These are phyloP conservation scores for Metarhizium rileyi DNA, from an alignment of 2,329 filamentous ascomycete species.

Conservation along the genomic window DNA sequence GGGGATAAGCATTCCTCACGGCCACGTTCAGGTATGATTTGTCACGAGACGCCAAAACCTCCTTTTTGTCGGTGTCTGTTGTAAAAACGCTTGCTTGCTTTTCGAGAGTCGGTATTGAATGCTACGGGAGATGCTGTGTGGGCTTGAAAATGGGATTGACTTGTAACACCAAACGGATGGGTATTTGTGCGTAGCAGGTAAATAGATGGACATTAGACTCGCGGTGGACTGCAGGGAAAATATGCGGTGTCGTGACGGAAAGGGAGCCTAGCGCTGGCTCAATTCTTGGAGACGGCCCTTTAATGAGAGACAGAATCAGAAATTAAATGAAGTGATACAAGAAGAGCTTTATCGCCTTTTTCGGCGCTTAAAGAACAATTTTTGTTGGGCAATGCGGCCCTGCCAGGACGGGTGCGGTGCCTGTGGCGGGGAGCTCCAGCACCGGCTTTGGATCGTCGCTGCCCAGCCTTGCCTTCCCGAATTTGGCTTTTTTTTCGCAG, in stretches of 20 bases:
- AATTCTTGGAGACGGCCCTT: background rate
- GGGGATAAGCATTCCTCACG: background rate
- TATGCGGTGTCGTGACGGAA: background rate
- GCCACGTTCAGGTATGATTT: background rate
- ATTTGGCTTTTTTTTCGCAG: background rate
- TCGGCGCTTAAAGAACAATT: too few relatives aligned
- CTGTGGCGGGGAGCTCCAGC: background rate
- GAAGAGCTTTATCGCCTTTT: background rate
- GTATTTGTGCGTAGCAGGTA: background rate
- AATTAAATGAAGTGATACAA: background rate
- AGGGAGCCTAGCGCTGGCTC: background rate
- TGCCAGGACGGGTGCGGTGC: background rate
- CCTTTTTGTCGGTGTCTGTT: background rate
- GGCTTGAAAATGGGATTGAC: background rate
- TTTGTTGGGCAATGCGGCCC: background rate
- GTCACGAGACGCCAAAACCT: background rate
- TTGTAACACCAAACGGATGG: constrained; percentile 1
- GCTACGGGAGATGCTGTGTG: background rate
- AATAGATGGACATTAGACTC: constrained; percentile 4
- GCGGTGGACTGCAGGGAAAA: background rate
- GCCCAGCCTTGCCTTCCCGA: background rate
- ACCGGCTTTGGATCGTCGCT: background rate
- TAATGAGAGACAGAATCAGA: background rate
- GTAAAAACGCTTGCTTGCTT: background rate
- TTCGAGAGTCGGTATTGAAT: background rate